A percentile compares a stretch with the other conserved stretches of the same genome.
phyloP scores from a whole-genome alignment of 116 monocot genomes.

The Posidonia oceanica region DNA sequence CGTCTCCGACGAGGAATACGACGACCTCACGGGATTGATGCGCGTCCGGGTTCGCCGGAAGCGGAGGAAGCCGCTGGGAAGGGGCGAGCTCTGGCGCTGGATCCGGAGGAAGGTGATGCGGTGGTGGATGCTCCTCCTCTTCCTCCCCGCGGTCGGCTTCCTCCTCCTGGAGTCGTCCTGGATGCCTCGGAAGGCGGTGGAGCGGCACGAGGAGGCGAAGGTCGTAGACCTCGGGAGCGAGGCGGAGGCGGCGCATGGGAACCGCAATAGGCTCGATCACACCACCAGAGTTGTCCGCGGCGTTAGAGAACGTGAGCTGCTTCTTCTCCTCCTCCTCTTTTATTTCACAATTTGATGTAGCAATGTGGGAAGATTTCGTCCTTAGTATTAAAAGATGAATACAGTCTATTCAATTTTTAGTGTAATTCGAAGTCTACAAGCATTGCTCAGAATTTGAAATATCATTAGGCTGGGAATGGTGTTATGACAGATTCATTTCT shows the following conservation, averaged over 20 bases:
- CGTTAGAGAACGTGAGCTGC: slow-evolving; percentile 49
- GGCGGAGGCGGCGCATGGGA: slow-evolving; percentile 12
- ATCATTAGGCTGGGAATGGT: neutral
- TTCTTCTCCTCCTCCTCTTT: neutral
- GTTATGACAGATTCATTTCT: slow-evolving; percentile 2
- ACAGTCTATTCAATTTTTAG: neutral
- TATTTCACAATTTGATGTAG: neutral
- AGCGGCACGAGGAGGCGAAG: neutral
- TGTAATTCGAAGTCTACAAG: no score
- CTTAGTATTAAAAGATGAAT: neutral
- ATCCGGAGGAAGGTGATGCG: slow-evolving; percentile 16
- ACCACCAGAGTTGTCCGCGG: slow-evolving; percentile 50
- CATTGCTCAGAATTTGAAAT: neutral
- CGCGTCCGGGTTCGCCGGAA: slow-evolving; percentile 35
- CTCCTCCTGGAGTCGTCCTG: slow-evolving; percentile 45
- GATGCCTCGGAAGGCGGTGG: slow-evolving; percentile 10
- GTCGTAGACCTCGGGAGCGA: slow-evolving; percentile 1
- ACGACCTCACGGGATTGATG: slow-evolving; percentile 18
- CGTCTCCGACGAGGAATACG: slow-evolving; percentile 70
- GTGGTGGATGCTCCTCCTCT: slow-evolving; percentile 58
- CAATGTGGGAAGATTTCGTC: neutral
- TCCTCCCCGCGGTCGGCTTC: slow-evolving; percentile 41
- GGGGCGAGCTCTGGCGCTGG: slow-evolving; percentile 21
- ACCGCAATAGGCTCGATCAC: slow-evolving; percentile 54
- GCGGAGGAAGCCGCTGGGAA: slow-evolving; percentile 21